Conservation (phyloP, 495 filamentous ascomycete species). For the Annulohypoxylon bovei region DNA sequence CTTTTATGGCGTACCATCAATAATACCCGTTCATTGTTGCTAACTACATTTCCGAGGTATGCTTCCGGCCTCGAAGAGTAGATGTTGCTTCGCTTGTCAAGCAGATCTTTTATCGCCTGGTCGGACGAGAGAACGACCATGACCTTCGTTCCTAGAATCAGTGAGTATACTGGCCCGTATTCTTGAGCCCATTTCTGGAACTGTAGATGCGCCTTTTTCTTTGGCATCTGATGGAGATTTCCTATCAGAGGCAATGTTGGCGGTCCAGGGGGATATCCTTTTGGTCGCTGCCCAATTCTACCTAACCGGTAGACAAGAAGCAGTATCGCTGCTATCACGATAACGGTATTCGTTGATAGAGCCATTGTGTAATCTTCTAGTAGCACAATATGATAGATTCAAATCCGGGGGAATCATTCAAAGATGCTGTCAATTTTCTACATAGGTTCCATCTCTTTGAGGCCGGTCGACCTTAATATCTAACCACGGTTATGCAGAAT, state of each 20-base stretch:
- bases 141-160: constrained; percentile 43
- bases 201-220: constrained; percentile 27
- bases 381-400: background rate
- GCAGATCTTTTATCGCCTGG: constrained; percentile 43
- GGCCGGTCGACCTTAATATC: background rate
- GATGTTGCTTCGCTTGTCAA: constrained; percentile 46
- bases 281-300: constrained; percentile 37
- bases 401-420: background rate
- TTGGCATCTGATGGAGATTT: constrained; percentile 44
- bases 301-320: constrained; percentile 32
- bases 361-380: constrained; percentile 11
- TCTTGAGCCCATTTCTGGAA: constrained; percentile 44
- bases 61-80: constrained; percentile 42
- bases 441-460: background rate
- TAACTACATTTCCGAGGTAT: constrained; percentile 36
- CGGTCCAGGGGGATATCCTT: constrained; percentile 40
- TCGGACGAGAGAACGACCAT: constrained; percentile 48
- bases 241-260: constrained; percentile 45
- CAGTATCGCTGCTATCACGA: background rate
- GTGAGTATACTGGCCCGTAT: constrained; percentile 43
- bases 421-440: background rate
- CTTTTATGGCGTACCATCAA: constrained; percentile 52
- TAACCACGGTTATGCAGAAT: background rate
- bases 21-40: constrained; percentile 47
- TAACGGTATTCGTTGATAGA: background rate